These are phyloP conservation scores for Phytopythium kandeliae DNA, from an alignment of 352 stramenopile genomes.

Conservation along the genomic window DNA sequence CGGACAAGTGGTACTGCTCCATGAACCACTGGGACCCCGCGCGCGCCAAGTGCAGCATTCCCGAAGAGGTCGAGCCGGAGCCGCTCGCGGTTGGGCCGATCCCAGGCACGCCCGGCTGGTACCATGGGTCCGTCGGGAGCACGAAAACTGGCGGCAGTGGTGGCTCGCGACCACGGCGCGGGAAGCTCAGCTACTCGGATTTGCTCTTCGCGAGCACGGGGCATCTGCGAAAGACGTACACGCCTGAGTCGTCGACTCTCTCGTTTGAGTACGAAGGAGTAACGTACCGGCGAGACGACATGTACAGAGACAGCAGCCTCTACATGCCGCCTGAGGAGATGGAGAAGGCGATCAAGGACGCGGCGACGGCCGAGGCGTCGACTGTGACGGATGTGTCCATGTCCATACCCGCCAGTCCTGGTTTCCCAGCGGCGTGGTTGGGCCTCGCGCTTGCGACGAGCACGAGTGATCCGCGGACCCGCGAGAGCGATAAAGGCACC, in stretches of 20 bases:
- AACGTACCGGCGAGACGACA: conserved; percentile 66
- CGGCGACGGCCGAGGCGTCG: background rate
- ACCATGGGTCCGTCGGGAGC: conserved; percentile 28
- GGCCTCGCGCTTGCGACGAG: background rate
- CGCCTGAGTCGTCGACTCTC: conserved; percentile 64
- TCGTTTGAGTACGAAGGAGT: conserved; percentile 72
- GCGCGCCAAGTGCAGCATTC: conserved; percentile 59
- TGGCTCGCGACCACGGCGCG: conserved; percentile 34
- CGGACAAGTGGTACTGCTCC: conserved; percentile 95
- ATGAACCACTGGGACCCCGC: conserved; percentile 94
- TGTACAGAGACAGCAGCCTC: conserved; percentile 81
- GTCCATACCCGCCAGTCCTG: background rate
- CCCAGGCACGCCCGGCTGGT: conserved; percentile 48
- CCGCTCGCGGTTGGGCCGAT: conserved; percentile 37
- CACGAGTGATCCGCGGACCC: background rate
- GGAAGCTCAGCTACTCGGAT: conserved; percentile 81
- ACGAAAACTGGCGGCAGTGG: conserved; percentile 7
- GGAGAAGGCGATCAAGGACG: conserved; percentile 4
- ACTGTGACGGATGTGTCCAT: background rate
- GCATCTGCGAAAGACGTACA: conserved; percentile 80
- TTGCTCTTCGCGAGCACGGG: conserved; percentile 75
- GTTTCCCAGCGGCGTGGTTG: background rate
- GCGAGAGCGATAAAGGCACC: background rate
- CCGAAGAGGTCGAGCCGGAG: conserved; percentile 78
- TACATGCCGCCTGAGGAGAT: conserved; percentile 55